Base-by-base conservation (phyloP, 805 yeast species). In the Metschnikowia cerradonensis region DNA sequence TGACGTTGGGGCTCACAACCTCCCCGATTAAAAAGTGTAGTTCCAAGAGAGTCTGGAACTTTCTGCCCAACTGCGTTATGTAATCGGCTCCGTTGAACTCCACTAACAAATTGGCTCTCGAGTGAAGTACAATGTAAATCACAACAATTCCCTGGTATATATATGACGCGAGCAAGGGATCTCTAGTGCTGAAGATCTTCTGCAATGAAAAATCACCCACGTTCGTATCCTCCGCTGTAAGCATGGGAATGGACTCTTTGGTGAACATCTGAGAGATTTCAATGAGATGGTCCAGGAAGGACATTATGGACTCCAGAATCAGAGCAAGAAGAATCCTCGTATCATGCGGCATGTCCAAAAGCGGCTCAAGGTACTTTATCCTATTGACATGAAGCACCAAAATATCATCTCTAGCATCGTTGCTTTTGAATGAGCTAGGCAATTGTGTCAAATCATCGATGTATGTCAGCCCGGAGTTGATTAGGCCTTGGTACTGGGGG, bases 131-230 rank as follows among this genome's bases (percentile, higher is more conserved):
- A 0, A 81, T 77, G 63, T 73, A 79, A 20, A 75, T 68, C 20
- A 78, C 81, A 48, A 79, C 75, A 46, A 79, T 66, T 2, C 82
- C 80, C 57, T 79, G 83, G 59, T 78, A 77, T 10, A 77, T 63
- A 47, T 77, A 78, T 2, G 79, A 70, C 55, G 75, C 76, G 47
- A 77, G 70, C 51, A 77, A 77, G 15, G 82, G 83, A 52, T 71
- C 76, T 39, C 62, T 66, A 36, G 56, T 63, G 55, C 68, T 65
- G 67, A 70, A 78, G 50, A 61, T 65, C 61, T 64, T 71, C 46
- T 64, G 74, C 46, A 68, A 55, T 11, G 62, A 57, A 8, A 58
- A 50, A 31, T 41, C 41, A 17, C 41, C 52, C 41, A 37, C 43
- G n/a, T 38, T 47, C 36, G 49, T 48, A 36, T 52, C 46, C n/a